Evolutionary conservation across 164 flowering plant genomes (phyloP), one percentile per base, ranked within the genome.

Genomic region (Vitis rotundifolia): DNA sequence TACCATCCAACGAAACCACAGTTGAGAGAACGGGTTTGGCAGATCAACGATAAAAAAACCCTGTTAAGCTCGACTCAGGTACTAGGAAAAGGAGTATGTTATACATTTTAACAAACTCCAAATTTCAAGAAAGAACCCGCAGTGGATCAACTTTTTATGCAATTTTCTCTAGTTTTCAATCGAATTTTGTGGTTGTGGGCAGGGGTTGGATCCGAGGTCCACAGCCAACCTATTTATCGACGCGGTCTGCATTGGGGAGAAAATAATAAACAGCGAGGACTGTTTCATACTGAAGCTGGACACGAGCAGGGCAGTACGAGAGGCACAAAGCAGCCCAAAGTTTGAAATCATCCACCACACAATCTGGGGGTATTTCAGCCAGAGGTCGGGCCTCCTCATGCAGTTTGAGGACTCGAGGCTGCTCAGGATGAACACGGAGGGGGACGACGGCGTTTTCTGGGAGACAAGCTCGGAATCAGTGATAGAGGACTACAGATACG

Each of bases 381-480:
- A 90, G 74, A 73, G 94, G 66, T 88, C 94, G 1, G 94, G 94
- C 4, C 84, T 90, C 0, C 58, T 90, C 64, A 73, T 88, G 9
- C 87, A 90, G 67, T 88, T 90, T 26, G 94, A 88, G 77, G 92
- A 90, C 78, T 90, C 92, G 3, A 76, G 89, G 70, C 75, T 90
- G 22, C 79, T 90, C 0, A 64, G 83, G 49, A 70, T 83, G 79
- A 76, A 69, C 61, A 76, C 75, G 47, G 67, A 72, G 15, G 63
- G 52, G 0, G 86, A 75, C 64, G 79, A 81, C 15, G 88, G 85
- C 9, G 87, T 90, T 1, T 86, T 88, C 62, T 90, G 92, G 94
- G 94, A 90, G 68, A 90, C 92, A 0, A 88, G 94, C 74, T 61
- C 87, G 0, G 94, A 89, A 71, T 88, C 94, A 0, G 84, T 86